phyloP scores from a whole-genome alignment of 2,329 filamentous ascomycete genomes.

The Chaetomiaceae sp. region DNA sequence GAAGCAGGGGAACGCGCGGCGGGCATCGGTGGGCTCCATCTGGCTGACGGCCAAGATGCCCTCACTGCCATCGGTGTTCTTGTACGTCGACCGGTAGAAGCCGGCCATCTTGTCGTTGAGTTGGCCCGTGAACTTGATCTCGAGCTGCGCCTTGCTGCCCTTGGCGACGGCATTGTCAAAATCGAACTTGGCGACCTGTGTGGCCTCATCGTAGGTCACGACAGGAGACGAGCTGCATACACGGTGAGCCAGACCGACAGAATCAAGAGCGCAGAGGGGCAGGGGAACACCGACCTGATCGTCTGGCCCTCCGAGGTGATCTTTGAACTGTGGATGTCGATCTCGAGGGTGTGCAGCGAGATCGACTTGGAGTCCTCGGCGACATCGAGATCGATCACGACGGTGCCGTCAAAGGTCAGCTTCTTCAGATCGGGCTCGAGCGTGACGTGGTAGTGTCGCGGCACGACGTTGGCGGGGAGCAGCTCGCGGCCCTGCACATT shows the following conservation, averaged over 20 bases:
- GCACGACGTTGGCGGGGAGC: conserved; percentile 85
- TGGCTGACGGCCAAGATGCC: conserved; percentile 86
- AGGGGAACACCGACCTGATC: conserved; percentile 34
- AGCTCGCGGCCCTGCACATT: conserved; percentile 63
- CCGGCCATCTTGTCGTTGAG: conserved; percentile 88
- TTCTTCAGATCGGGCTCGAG: conserved; percentile 87
- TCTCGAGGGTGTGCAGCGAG: conserved; percentile 80
- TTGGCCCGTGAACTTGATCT: conserved; percentile 69
- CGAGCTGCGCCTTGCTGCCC: conserved; percentile 71
- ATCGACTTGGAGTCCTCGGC: conserved; percentile 78
- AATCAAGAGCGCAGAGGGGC: conserved; percentile 15
- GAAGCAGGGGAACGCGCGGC: conserved; percentile 91
- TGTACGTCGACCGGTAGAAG: conserved; percentile 89
- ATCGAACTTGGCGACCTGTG: conserved; percentile 75
- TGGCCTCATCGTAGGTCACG: conserved; percentile 70
- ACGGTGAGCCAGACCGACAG: conserved; percentile 12
- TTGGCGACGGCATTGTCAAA: conserved; percentile 69
- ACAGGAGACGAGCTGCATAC: conserved; percentile 57
- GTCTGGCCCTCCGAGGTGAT: conserved; percentile 57
- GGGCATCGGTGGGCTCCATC: conserved; percentile 94
- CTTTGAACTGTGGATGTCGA: conserved; percentile 73
- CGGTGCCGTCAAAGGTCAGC: conserved; percentile 80
- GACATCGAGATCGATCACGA: conserved; percentile 83
- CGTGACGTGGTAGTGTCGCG: conserved; percentile 85
- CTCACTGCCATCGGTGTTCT: conserved; percentile 70